Conservation (phyloP, 345 rosid genomes). For the Noccaea bulbosa region DNA sequence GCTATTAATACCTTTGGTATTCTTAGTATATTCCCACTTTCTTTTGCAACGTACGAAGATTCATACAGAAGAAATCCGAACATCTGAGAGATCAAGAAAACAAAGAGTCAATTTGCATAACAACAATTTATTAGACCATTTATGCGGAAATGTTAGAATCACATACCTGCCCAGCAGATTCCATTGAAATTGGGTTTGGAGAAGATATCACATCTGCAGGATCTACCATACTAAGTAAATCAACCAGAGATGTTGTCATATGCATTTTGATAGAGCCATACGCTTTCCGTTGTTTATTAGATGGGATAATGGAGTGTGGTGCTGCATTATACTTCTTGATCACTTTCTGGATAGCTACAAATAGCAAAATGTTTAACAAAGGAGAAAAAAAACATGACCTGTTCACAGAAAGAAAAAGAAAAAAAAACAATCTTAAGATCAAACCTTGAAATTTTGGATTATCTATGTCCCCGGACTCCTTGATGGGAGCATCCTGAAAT, state of each 20-base stretch:
- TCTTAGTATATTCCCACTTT: slow-evolving; percentile 53
- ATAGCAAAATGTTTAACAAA: slow-evolving; percentile 13
- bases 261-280: slow-evolving; percentile 71
- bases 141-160: slow-evolving; percentile 9
- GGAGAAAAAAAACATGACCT: background rate
- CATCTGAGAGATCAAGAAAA: slow-evolving; percentile 56
- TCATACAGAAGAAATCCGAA: slow-evolving; percentile 80
- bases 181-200: slow-evolving; percentile 73
- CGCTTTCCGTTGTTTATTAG: slow-evolving; percentile 52
- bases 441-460: slow-evolving; percentile 79
- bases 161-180: slow-evolving; percentile 76
- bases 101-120: background rate
- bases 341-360: slow-evolving; percentile 74
- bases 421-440: slow-evolving; percentile 26
- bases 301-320: slow-evolving; percentile 58
- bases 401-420: background rate
- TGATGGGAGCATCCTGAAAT: slow-evolving; percentile 91
- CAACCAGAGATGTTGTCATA: slow-evolving; percentile 57
- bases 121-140: background rate
- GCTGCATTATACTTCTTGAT: slow-evolving; percentile 50
- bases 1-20: slow-evolving; percentile 66
- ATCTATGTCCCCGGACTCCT: slow-evolving; percentile 84
- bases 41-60: slow-evolving; percentile 53
- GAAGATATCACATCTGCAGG: slow-evolving; percentile 53
- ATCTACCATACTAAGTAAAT: slow-evolving; percentile 52